Base-by-base conservation (phyloP, 139 green algal genomes). In the Volvox africanus region DNA sequence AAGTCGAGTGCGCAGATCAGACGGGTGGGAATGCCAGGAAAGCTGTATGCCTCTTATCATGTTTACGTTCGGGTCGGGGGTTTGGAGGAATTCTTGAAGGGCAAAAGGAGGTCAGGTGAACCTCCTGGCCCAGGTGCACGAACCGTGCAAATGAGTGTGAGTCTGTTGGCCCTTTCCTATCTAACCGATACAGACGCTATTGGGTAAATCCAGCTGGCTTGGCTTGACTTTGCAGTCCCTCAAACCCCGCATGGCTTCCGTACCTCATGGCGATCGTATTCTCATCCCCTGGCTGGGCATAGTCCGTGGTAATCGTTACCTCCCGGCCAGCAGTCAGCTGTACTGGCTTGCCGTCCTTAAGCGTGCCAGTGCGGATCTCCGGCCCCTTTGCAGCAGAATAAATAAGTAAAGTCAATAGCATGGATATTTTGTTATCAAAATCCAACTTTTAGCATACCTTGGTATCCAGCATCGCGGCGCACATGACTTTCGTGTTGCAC, bases 381-480 rank as follows among this genome's bases (percentile, higher is more conserved):
- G 98, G 98, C 26, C 98, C 97, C 97, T 98, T 94, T 68, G 80
- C 44, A 71, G 22, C 65, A 69, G 19, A 69, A 26, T 69, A n/a
- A n/a, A n/a, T 69, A 69, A 69, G 62, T 11, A 24, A 77, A 80
- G 37, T 55, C 61, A 88, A 80, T 79, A 79, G 13, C 11, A 14
- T 16, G 36, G 2, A 28, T 26, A 28, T 28, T 55, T 79, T 80
- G 55, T 33, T 32, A 21, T 16, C 65, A 24, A 9, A 24, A 73
- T 73, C 2, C 65, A 30, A 12, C 65, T 73, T 12, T 6, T 12
- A 82, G 3, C 91, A 28, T 69, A 97, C 97, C 97, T 99, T 99
- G 61, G 98, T 99, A 92, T 99, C 98, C 26, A 99, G 97, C 97
- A 99, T 98, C 16, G 99, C 97, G 18, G 98, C 98, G 92, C 98